Conservation (phyloP, 176 grass and related monocot species). For the Oryza meyeriana region DNA sequence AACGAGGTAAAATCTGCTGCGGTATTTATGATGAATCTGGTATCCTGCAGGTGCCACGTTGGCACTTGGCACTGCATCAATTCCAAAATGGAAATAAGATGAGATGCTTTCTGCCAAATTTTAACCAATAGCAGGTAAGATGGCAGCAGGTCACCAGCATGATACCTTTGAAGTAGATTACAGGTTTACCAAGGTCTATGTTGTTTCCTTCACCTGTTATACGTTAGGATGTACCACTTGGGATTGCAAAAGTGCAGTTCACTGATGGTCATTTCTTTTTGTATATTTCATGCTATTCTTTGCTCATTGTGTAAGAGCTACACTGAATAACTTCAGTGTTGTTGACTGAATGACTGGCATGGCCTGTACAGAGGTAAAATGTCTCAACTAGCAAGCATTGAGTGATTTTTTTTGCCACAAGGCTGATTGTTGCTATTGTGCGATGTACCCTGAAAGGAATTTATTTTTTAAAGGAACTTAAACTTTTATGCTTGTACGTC, state of each 20-base stretch:
- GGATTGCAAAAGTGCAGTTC: constrained; percentile 38
- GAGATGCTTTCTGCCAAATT: not conserved
- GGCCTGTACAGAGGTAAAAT: constrained; percentile 28
- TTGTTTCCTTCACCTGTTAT: not conserved
- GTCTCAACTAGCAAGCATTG: not conserved
- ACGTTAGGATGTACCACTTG: not conserved
- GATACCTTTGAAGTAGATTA: constrained; percentile 1
- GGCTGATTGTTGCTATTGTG: not conserved
- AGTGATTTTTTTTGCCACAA: constrained; percentile 4
- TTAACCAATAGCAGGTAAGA: not conserved
- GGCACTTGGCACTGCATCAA: not conserved
- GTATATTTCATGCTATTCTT: constrained; percentile 19
- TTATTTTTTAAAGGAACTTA: not conserved
- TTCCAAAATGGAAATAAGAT: not conserved
- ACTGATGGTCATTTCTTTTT: not conserved
- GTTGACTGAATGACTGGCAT: not conserved
- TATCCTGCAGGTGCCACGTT: not conserved
- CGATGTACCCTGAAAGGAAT: not conserved
- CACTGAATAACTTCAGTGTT: constrained; percentile 4
- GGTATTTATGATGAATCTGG: not conserved
- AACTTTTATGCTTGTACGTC: not conserved
- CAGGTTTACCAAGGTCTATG: not conserved
- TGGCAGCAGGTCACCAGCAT: not conserved
- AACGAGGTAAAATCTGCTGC: not conserved
- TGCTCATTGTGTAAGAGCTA: constrained; percentile 32